These are phyloP conservation scores for Edaphochlamys debaryana DNA, from an alignment of 139 green algal species.

Conservation along the genomic window DNA sequence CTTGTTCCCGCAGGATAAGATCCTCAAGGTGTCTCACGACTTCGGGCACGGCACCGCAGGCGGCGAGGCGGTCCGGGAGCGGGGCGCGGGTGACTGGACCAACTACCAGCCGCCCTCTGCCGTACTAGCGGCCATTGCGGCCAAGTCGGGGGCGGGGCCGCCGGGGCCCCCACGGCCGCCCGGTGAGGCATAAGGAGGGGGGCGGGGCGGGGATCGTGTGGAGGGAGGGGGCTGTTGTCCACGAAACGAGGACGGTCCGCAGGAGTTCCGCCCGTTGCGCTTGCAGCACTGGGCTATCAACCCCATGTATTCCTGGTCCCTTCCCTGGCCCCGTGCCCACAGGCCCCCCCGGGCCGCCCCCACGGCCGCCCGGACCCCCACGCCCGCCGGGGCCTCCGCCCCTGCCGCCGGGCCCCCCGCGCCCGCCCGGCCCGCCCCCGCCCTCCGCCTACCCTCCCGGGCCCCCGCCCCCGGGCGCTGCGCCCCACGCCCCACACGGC, in stretches of 20 bases:
- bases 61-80: neutral
- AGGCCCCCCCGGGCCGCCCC: neutral
- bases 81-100: conserved; percentile 50
- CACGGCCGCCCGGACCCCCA: neutral
- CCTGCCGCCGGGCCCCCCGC: neutral
- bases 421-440: conserved; percentile 28
- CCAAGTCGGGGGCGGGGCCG: neutral
- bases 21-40: conserved; percentile 42
- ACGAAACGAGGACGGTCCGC: no score
- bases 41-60: neutral
- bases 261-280: no score
- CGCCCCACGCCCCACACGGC: neutral
- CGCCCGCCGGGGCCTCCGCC: neutral
- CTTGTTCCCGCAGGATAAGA: conserved; percentile 44
- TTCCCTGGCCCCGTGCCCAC: no score
- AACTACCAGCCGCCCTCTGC: conserved; percentile 55
- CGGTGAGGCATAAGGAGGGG: no score
- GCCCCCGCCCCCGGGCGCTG: neutral
- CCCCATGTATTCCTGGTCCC: no score
- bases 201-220: no score
- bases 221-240: no score
- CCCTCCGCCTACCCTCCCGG: neutral
- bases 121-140: conserved; percentile 47
- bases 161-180: neutral
- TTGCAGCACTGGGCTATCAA: no score